Percentiles rank a stretch among this genome's conserved stretches.
These are phyloP conservation scores for Cutaneotrichosporon cyanovorans DNA, from an alignment of 1,284 basidiomycete species.

Conservation along the genomic window DNA sequence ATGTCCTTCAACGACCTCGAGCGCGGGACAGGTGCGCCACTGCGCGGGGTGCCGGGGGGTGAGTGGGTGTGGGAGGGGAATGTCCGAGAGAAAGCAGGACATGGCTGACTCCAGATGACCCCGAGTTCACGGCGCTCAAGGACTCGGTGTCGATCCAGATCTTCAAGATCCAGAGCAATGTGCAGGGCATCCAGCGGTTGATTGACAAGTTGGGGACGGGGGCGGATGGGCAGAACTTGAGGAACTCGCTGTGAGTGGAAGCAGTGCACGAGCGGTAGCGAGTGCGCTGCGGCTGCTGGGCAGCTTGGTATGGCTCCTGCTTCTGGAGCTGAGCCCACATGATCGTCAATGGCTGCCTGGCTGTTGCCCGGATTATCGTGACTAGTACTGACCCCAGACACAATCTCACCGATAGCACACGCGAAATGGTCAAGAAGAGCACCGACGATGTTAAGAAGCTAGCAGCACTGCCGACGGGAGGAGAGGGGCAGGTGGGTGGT, in stretches of 20 bases:
- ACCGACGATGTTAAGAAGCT: conserved; percentile 86
- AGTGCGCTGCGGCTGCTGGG: background rate
- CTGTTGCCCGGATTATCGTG: background rate
- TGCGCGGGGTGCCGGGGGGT: conserved; percentile 27
- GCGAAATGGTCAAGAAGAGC: conserved; percentile 87
- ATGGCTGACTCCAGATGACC: conserved; percentile 22
- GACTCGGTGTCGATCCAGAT: conserved; percentile 85
- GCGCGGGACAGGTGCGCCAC: conserved; percentile 37
- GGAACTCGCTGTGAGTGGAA: conserved; percentile 47
- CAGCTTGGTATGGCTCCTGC: background rate
- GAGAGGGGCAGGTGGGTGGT: conserved; percentile 17
- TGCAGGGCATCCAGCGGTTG: conserved; percentile 85
- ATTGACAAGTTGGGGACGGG: conserved; percentile 81
- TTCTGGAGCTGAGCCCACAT: background rate
- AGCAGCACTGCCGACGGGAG: conserved; percentile 56
- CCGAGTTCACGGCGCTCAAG: conserved; percentile 64
- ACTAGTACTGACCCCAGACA: conserved; percentile 35
- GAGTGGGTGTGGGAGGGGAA: conserved; percentile 4
- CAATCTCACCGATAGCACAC: conserved; percentile 86
- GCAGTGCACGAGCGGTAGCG: background rate
- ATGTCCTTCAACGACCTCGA: conserved; percentile 52
- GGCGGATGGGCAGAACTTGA: conserved; percentile 62
- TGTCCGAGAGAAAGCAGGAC: background rate
- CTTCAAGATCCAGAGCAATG: conserved; percentile 98
- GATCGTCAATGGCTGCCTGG: background rate